Conservation (phyloP, 108 stramenopile species). For the Pseudonitzschia delicatissima region DNA sequence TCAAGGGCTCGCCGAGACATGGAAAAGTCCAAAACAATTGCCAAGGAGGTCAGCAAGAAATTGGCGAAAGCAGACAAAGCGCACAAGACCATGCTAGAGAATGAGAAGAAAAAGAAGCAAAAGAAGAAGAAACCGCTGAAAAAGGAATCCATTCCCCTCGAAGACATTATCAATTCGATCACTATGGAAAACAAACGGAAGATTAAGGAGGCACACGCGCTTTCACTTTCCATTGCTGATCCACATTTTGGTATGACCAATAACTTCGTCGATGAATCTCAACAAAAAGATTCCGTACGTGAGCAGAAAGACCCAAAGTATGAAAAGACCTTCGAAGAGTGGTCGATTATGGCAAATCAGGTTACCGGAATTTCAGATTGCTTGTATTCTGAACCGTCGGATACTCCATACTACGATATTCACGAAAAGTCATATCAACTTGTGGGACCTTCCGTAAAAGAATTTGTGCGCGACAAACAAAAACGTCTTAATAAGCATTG, state of each 20-base stretch:
- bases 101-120: conserved; percentile 30
- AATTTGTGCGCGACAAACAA: conserved; percentile 60
- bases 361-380: conserved; percentile 71
- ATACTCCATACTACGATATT: conserved; percentile 59
- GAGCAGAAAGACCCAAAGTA: conserved; percentile 36
- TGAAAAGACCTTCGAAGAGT: conserved; percentile 43
- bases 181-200: conserved; percentile 53
- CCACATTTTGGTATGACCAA: conserved; percentile 4
- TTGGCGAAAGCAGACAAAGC: conserved; percentile 30
- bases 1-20: conserved; percentile 28
- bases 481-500: conserved; percentile 51
- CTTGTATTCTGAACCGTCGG: conserved; percentile 68
- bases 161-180: conserved; percentile 43
- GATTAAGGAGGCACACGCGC: conserved; percentile 56
- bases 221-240: conserved; percentile 38
- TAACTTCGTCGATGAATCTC: conserved; percentile 13
- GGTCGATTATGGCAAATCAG: conserved; percentile 60
- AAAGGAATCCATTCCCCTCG: conserved; percentile 2
- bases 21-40: conserved; percentile 20
- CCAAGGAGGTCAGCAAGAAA: conserved; percentile 22
- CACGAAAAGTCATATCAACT: conserved; percentile 45
- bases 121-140: conserved; percentile 24
- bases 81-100: conserved; percentile 36
- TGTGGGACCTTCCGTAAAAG: conserved; percentile 59
- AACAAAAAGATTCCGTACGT: too few relatives aligned